Evolutionary conservation across 169 alveolate genomes (phyloP).

Genomic region (Blepharisma undulans): DNA sequence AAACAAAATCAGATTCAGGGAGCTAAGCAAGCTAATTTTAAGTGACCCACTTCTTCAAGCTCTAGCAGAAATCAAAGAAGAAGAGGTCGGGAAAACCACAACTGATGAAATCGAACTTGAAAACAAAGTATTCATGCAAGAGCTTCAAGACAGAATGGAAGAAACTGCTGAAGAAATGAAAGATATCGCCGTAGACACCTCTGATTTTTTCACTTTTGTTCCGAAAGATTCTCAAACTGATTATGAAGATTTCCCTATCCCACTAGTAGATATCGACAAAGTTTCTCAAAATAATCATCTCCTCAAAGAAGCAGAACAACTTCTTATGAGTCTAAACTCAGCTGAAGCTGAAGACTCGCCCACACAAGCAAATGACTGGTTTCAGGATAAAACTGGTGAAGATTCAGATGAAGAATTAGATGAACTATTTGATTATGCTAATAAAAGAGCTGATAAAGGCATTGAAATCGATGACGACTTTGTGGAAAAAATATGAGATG

Average conservation of each 20-base stretch:
- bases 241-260: background rate
- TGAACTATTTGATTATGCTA: background rate
- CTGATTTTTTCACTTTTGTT: background rate
- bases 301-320: background rate
- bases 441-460: background rate
- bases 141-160: background rate
- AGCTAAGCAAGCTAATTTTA: background rate
- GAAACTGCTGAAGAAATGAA: constrained; percentile 27
- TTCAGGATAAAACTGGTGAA: background rate
- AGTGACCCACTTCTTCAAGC: background rate
- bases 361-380: background rate
- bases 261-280: background rate
- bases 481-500: background rate
- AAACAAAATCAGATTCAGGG: background rate
- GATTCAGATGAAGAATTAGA: background rate
- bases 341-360: background rate
- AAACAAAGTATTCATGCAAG: constrained; percentile 5
- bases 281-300: background rate
- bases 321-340: background rate
- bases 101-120: background rate
- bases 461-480: background rate
- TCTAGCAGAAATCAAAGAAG: background rate
- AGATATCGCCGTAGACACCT: background rate
- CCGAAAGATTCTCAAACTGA: background rate
- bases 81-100: background rate